phyloP scores from a whole-genome alignment of 208 protist genomes.

The Tritrichomonas foetus region DNA sequence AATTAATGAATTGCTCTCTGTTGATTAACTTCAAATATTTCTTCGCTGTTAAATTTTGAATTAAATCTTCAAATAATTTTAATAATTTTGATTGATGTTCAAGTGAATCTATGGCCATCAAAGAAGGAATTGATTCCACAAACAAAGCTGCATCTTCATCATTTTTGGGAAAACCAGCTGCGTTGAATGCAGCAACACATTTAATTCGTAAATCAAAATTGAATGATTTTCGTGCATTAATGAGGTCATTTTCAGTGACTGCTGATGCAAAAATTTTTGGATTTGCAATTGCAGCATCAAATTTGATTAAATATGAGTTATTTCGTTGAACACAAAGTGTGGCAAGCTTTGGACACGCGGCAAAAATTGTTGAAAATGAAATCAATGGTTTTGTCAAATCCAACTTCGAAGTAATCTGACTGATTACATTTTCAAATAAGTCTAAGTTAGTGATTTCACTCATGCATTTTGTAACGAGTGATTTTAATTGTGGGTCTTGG shows the following conservation, averaged over 20 bases:
- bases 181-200: not conserved
- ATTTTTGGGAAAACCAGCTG: not conserved
- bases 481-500: not conserved
- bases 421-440: not conserved
- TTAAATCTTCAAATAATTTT: not conserved
- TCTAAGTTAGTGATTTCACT: not conserved
- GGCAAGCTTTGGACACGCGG: not conserved
- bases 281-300: not conserved
- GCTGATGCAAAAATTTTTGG: not conserved
- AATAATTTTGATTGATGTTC: not conserved
- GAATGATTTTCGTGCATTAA: not conserved
- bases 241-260: not conserved
- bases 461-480: not conserved
- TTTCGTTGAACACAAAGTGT: not conserved
- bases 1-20: not conserved
- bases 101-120: not conserved
- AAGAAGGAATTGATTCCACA: not conserved
- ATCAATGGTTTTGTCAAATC: not conserved
- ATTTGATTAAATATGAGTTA: not conserved
- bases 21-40: not conserved
- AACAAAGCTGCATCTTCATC: not conserved
- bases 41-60: not conserved
- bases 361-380: not conserved
- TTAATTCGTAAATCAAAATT: not conserved
- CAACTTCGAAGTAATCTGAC: not conserved